phyloP scores from a whole-genome alignment of 176 grass and related monocot genomes.

The maize (Zea mays) region Zm-B73-REFERENCE-NAM-5.0 NC_050096.1:303933501-303934000 shows the following conservation, averaged over 20 bases:
- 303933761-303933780: background rate
- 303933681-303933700: constrained; percentile 14
- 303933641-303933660: background rate
- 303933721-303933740: background rate
- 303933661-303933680: background rate
- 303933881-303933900: constrained; percentile 10
- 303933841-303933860: background rate
- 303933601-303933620: background rate
- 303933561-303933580: background rate
- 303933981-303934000: background rate
- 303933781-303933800: background rate
- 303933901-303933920: background rate
- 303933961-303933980: background rate
- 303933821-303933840: background rate
- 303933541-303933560: background rate
- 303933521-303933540: background rate
- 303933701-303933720: background rate
- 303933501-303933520: background rate
- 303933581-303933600: background rate
- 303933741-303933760: constrained; percentile 12
- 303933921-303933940: background rate
- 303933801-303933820: background rate
- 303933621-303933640: background rate
- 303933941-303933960: background rate
- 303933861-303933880: background rate